Evolutionary conservation across 1,284 basidiomycete genomes (phyloP).

Genomic region (Apiotrichum siamense): DNA sequence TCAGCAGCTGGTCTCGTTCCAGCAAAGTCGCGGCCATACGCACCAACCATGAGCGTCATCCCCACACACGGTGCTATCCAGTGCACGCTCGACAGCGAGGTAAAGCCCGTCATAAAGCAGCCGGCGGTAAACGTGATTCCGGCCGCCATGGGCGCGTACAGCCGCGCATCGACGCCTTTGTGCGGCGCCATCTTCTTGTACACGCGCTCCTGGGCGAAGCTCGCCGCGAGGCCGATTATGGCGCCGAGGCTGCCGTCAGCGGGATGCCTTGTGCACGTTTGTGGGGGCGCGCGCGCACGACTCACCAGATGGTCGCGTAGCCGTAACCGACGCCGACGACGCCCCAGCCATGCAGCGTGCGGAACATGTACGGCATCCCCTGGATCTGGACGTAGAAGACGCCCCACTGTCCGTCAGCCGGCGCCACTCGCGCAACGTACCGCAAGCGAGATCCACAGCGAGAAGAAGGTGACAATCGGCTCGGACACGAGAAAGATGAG

Average conservation of each 20-base stretch:
- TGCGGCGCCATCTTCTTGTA: slow-evolving; percentile 49
- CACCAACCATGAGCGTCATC: neutral
- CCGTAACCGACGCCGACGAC: slow-evolving; percentile 59
- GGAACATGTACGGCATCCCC: slow-evolving; percentile 60
- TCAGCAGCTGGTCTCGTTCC: neutral
- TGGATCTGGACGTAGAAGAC: slow-evolving; percentile 64
- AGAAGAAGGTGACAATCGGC: slow-evolving; percentile 67
- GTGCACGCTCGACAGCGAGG: slow-evolving; percentile 25
- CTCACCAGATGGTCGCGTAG: slow-evolving; percentile 52
- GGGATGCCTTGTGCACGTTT: too few species aligned
- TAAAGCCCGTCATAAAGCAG: slow-evolving; percentile 54
- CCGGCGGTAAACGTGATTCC: slow-evolving; percentile 59
- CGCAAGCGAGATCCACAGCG: slow-evolving; percentile 66
- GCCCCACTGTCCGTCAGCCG: slow-evolving; percentile 55
- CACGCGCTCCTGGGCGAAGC: slow-evolving; percentile 60
- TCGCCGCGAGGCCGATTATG: slow-evolving; percentile 55
- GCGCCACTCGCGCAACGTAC: too few species aligned
- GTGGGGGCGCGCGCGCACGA: too few species aligned
- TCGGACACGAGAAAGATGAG: slow-evolving; percentile 61
- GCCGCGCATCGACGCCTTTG: slow-evolving; percentile 64
- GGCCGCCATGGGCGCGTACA: slow-evolving; percentile 62
- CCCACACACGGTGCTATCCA: slow-evolving; percentile 25
- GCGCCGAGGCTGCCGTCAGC: slow-evolving; percentile 52
- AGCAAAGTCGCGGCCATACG: neutral
- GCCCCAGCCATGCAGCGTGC: slow-evolving; percentile 60